A percentile compares a stretch with the other conserved stretches of the same genome.
Evolutionary conservation across 257 asterid species (phyloP).

Genomic region (Rehmannia glutinosa): DNA sequence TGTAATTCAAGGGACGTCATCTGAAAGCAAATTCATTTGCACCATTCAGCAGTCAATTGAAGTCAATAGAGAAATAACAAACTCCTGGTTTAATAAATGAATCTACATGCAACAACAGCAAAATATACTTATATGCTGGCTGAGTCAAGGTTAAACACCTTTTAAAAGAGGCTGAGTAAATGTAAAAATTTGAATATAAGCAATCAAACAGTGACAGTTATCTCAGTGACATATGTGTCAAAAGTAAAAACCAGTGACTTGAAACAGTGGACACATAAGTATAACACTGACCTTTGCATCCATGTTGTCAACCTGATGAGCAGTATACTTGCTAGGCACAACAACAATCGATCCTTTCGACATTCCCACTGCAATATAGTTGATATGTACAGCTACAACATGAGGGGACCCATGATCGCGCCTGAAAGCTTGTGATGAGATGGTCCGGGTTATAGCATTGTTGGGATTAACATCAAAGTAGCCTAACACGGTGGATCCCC

Average conservation of each 20-base stretch:
- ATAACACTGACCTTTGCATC: slow-evolving; percentile 57
- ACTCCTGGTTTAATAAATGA: not conserved
- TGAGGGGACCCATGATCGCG: slow-evolving; percentile 86
- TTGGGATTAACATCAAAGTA: slow-evolving; percentile 66
- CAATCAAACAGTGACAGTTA: slow-evolving; percentile 4
- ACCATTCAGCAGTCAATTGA: slow-evolving; percentile 35
- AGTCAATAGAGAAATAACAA: slow-evolving; percentile 9
- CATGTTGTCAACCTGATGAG: slow-evolving; percentile 71
- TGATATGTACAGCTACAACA: slow-evolving; percentile 70
- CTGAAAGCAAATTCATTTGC: slow-evolving; percentile 46
- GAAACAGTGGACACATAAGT: not conserved
- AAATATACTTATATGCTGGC: not conserved
- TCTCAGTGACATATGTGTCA: not conserved
- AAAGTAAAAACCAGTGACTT: slow-evolving; percentile 10
- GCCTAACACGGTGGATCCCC: slow-evolving; percentile 65
- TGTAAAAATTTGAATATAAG: not conserved
- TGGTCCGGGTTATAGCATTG: slow-evolving; percentile 57
- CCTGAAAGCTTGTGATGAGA: slow-evolving; percentile 60
- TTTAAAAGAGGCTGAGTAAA: not conserved
- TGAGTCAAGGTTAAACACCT: not conserved
- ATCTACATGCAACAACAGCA: not conserved
- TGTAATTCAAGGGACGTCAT: slow-evolving; percentile 68
- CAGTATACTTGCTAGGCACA: slow-evolving; percentile 74
- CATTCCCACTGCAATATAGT: slow-evolving; percentile 84
- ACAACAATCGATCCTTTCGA: slow-evolving; percentile 70